Conservation (phyloP, 768 basidiomycete genomes). For the Porpolomopsis calyptriformis region DNA sequence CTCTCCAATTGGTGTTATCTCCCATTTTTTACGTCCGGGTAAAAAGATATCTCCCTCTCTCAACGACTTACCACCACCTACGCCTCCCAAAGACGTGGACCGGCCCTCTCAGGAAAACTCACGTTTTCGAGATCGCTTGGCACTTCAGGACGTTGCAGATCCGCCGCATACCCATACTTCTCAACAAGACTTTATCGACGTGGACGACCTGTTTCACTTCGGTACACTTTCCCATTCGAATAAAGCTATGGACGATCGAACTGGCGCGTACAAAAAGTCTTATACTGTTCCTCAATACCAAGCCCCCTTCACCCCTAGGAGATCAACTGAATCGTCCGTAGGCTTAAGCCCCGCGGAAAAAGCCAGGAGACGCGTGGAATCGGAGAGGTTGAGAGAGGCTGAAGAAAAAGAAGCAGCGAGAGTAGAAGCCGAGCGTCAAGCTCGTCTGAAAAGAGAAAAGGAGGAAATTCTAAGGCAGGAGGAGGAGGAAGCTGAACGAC, state of each 20-base stretch:
- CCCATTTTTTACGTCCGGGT: neutral
- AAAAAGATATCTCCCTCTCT: neutral
- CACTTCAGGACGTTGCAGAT: slow-evolving; percentile 4
- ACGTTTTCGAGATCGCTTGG: neutral
- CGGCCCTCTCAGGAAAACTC: slow-evolving; percentile 8
- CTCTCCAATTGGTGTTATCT: neutral
- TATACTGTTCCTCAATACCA: neutral
- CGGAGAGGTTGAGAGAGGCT: slow-evolving; percentile 23
- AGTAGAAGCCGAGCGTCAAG: slow-evolving; percentile 37
- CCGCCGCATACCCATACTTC: neutral
- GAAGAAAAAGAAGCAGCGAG: slow-evolving; percentile 34
- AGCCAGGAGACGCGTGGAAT: slow-evolving; percentile 15
- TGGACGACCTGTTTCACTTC: neutral
- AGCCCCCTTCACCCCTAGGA: slow-evolving; percentile 6
- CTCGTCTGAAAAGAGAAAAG: slow-evolving; percentile 30
- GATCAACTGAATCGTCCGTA: slow-evolving; percentile 2
- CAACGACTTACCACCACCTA: slow-evolving; percentile 25
- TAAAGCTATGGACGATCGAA: neutral
- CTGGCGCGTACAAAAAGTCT: neutral
- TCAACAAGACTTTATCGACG: neutral
- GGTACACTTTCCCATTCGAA: neutral
- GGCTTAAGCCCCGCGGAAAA: slow-evolving; percentile 16
- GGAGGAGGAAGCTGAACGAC: slow-evolving; percentile 33
- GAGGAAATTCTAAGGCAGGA: slow-evolving; percentile 32
- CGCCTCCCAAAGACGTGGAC: slow-evolving; percentile 36